Percentiles rank a stretch among this genome's conserved stretches.
Conservation (phyloP, 2,329 filamentous ascomycete genomes). For the Talaromyces sp. region DNA sequence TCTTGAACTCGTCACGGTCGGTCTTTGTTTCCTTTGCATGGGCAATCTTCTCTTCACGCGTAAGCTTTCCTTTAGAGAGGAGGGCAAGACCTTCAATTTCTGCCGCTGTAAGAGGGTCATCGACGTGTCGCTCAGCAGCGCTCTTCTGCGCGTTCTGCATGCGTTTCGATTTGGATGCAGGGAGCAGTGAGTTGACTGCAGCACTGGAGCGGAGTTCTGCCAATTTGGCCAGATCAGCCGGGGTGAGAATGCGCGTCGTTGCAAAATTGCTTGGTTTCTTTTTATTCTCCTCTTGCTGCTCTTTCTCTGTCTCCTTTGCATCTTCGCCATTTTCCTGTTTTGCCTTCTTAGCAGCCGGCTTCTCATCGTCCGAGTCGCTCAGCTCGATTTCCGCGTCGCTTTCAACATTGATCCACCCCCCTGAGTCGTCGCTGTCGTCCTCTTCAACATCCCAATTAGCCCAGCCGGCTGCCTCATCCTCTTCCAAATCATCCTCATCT, state of each 20-base stretch:
- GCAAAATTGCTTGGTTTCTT: conserved; percentile 56
- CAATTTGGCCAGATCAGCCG: conserved; percentile 91
- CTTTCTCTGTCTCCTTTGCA: conserved; percentile 26
- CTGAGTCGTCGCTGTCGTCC: conserved; percentile 63
- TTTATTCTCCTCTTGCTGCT: conserved; percentile 40
- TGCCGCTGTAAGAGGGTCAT: conserved; percentile 83
- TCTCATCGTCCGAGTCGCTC: conserved; percentile 69
- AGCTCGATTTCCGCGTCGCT: conserved; percentile 73
- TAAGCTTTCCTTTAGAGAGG: conserved; percentile 67
- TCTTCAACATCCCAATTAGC: conserved; percentile 59
- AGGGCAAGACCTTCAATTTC: conserved; percentile 84
- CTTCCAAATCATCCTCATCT: conserved; percentile 56
- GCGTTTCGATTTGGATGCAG: conserved; percentile 38
- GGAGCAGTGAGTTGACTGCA: conserved; percentile 60
- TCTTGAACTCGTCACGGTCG: conserved; percentile 73
- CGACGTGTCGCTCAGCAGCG: conserved; percentile 58
- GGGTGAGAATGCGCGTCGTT: conserved; percentile 90
- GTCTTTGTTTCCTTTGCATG: conserved; percentile 78
- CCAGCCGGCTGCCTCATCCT: conserved; percentile 53
- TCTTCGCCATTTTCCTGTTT: conserved; percentile 43
- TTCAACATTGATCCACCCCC: conserved; percentile 88
- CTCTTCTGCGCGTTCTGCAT: conserved; percentile 38
- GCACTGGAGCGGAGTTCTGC: conserved; percentile 76
- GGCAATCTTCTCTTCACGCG: conserved; percentile 83
- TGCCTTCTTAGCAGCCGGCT: conserved; percentile 60